Evolutionary conservation across 2,329 filamentous ascomycete genomes (phyloP).

Genomic region (Fusarium duplospermum): DNA sequence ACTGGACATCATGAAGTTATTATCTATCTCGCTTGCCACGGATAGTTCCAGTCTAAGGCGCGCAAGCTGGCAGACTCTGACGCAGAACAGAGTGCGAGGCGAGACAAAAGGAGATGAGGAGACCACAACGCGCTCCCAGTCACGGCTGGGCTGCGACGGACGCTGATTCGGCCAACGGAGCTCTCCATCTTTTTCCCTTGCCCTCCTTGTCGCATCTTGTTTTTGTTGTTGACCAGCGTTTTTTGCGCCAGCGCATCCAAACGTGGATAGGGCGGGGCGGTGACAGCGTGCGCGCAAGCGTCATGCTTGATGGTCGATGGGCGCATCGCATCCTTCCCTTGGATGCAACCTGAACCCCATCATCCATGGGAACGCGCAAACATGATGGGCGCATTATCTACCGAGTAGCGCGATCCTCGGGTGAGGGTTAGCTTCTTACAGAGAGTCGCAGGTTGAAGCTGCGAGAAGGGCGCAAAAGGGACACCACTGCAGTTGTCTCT

Average conservation of each 20-base stretch:
- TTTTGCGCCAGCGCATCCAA: slow-evolving; percentile 44
- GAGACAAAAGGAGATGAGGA: slow-evolving; percentile 34
- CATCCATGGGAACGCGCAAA: slow-evolving; percentile 14
- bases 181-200: slow-evolving; percentile 12
- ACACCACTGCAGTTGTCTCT: slow-evolving; percentile 2
- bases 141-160: slow-evolving; percentile 41
- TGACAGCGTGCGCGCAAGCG: slow-evolving; percentile 46
- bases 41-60: slow-evolving; percentile 17
- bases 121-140: slow-evolving; percentile 21
- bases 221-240: slow-evolving; percentile 42
- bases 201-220: slow-evolving; percentile 40
- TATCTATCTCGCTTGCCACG: slow-evolving; percentile 34
- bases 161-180: slow-evolving; percentile 40
- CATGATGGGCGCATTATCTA: slow-evolving; percentile 25
- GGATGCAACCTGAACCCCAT: slow-evolving; percentile 33
- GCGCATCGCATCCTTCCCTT: slow-evolving; percentile 41
- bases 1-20: slow-evolving; percentile 28
- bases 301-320: slow-evolving; percentile 44
- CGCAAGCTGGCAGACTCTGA: slow-evolving; percentile 8
- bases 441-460: not conserved
- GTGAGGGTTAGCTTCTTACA: not conserved
- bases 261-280: slow-evolving; percentile 45
- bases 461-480: not conserved
- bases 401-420: slow-evolving; percentile 14
- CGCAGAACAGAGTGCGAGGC: slow-evolving; percentile 12